Evolutionary conservation across 2,329 filamentous ascomycete genomes (phyloP).

Genomic region (Aspergillus aculeatinus): DNA sequence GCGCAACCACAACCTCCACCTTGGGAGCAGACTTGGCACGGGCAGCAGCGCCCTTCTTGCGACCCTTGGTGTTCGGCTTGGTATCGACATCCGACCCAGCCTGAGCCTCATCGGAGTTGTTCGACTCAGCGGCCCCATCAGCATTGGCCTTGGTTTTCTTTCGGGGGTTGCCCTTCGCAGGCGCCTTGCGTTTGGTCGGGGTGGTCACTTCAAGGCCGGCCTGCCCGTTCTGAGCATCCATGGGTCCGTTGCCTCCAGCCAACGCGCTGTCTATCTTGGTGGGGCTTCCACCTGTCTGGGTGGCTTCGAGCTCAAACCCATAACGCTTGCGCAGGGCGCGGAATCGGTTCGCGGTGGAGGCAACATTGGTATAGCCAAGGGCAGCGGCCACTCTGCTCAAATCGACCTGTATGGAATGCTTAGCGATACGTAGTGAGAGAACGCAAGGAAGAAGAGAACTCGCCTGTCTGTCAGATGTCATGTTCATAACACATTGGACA

Average conservation of each 20-base stretch:
- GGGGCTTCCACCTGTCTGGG: neutral
- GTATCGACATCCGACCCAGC: neutral
- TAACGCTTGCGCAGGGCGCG: slow-evolving; percentile 27
- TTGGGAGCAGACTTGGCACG: slow-evolving; percentile 14
- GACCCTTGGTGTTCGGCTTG: neutral
- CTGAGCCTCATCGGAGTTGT: neutral
- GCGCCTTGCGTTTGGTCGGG: neutral
- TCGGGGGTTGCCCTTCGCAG: neutral
- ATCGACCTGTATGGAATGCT: slow-evolving; percentile 25
- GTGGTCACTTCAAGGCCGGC: neutral
- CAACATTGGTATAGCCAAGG: slow-evolving; percentile 29
- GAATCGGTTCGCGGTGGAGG: slow-evolving; percentile 30
- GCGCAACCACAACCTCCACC: neutral
- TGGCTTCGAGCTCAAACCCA: slow-evolving; percentile 23
- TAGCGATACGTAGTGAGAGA: neutral
- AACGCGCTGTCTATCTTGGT: neutral
- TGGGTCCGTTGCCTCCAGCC: neutral
- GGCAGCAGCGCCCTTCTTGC: slow-evolving; percentile 10
- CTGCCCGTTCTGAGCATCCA: neutral
- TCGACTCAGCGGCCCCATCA: neutral
- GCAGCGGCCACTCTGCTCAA: slow-evolving; percentile 24
- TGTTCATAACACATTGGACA: slow-evolving; percentile 27
- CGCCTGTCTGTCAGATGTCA: slow-evolving; percentile 19
- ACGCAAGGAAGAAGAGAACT: neutral
- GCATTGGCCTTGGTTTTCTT: neutral